phyloP scores from a whole-genome alignment of 441 rosid genomes.

The Daphne laureola region DNA sequence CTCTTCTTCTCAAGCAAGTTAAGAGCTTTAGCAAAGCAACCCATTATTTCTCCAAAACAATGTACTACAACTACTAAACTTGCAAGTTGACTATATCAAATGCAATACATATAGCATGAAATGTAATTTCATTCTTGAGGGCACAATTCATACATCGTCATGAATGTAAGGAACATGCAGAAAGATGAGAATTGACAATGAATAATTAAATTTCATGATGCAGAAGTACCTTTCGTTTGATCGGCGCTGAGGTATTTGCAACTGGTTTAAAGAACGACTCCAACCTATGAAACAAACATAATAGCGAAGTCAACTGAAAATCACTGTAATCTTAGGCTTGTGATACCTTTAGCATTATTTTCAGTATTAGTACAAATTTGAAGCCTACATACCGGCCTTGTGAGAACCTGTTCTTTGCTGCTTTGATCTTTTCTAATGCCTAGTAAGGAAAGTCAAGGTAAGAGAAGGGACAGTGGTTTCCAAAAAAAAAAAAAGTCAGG shows the following conservation, averaged over 20 bases:
- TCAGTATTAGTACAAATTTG: too few species aligned
- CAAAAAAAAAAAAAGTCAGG: constrained; percentile 8
- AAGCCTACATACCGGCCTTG: constrained; percentile 69
- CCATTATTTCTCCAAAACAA: too few species aligned
- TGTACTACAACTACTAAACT: too few species aligned
- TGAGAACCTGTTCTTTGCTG: constrained; percentile 86
- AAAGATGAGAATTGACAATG: too few species aligned
- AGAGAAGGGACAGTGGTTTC: neutral
- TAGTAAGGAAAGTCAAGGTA: constrained; percentile 17
- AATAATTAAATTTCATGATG: constrained; percentile 8
- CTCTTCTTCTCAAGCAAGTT: too few species aligned
- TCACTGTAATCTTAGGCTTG: constrained; percentile 1
- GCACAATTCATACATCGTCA: too few species aligned
- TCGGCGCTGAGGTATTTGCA: constrained; percentile 44
- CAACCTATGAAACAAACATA: constrained; percentile 34
- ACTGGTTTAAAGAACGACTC: constrained; percentile 91
- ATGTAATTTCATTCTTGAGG: too few species aligned
- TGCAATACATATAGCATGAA: too few species aligned
- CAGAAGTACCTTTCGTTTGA: constrained; percentile 75
- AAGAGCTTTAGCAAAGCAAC: too few species aligned
- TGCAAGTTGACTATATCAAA: too few species aligned
- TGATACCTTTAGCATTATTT: constrained; percentile 9
- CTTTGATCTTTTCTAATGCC: constrained; percentile 91
- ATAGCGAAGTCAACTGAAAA: constrained; percentile 11
- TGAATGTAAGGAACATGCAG: too few species aligned